These are phyloP conservation scores for Psilocybe azurescens DNA, from an alignment of 768 basidiomycete species.

Conservation along the genomic window DNA sequence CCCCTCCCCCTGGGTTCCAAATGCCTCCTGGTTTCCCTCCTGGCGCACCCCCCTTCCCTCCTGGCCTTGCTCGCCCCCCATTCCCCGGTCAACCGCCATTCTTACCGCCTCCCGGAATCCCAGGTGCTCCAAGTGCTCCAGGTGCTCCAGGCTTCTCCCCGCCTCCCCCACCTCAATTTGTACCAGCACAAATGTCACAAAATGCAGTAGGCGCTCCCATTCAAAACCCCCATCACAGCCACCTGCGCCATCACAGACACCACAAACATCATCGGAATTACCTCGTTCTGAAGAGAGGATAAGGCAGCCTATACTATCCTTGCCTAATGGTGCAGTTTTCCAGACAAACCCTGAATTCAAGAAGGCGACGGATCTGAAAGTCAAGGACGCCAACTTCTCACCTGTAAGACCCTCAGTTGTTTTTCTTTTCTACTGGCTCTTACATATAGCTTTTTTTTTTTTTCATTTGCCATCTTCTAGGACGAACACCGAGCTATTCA, in stretches of 20 bases:
- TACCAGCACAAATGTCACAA: slow-evolving; percentile 22
- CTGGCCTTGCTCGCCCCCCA: slow-evolving; percentile 10
- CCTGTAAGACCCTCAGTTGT: slow-evolving; percentile 53
- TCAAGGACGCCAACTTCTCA: slow-evolving; percentile 77
- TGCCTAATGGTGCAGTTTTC: slow-evolving; percentile 61
- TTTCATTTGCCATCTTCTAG: slow-evolving; percentile 38
- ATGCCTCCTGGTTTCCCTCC: slow-evolving; percentile 34
- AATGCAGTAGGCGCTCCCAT: slow-evolving; percentile 15
- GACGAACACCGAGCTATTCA: slow-evolving; percentile 78
- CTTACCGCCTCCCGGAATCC: slow-evolving; percentile 12
- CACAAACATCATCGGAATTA: slow-evolving; percentile 19
- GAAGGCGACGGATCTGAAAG: slow-evolving; percentile 77
- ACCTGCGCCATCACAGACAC: neutral
- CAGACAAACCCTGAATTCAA: slow-evolving; percentile 80
- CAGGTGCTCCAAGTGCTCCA: slow-evolving; percentile 3
- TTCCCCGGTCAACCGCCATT: slow-evolving; percentile 19
- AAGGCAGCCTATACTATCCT: slow-evolving; percentile 35
- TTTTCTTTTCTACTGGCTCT: neutral
- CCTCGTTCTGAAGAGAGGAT: slow-evolving; percentile 13
- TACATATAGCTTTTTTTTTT: no score
- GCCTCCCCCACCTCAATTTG: slow-evolving; percentile 28
- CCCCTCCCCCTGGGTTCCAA: slow-evolving; percentile 26
- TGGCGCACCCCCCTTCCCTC: slow-evolving; percentile 25
- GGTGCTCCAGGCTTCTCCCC: slow-evolving; percentile 20
- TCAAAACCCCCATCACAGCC: slow-evolving; percentile 17